Conservation (phyloP, 2,329 filamentous ascomycete genomes). For the Ilyonectria destructans region DNA sequence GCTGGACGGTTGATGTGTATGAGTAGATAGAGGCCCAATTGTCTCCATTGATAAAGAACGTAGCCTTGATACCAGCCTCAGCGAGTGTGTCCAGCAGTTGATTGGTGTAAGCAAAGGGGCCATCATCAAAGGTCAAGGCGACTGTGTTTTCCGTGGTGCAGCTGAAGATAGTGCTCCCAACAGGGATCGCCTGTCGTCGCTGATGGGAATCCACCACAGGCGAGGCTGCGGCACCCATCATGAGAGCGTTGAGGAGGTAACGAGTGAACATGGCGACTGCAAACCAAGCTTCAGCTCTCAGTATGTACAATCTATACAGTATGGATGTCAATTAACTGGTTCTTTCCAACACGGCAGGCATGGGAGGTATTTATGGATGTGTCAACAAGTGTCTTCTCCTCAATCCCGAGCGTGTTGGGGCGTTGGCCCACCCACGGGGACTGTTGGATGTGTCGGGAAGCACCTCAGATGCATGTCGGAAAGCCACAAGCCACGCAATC, state of each 20-base stretch:
- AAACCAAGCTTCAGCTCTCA: background rate
- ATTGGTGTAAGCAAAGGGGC: slow-evolving; percentile 56
- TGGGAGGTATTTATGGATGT: slow-evolving; percentile 16
- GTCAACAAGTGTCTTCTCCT: background rate
- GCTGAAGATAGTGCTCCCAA: slow-evolving; percentile 39
- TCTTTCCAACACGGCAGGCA: background rate
- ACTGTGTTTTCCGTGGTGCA: slow-evolving; percentile 48
- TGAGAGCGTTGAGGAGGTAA: background rate
- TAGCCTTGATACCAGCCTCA: slow-evolving; percentile 47
- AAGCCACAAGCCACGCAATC: slow-evolving; percentile 18
- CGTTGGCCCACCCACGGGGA: slow-evolving; percentile 11
- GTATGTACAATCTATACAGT: slow-evolving; percentile 13
- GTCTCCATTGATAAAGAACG: slow-evolving; percentile 48
- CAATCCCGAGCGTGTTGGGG: background rate
- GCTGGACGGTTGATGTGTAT: slow-evolving; percentile 43
- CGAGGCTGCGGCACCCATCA: background rate
- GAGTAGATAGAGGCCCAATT: slow-evolving; percentile 39
- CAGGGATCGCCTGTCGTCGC: slow-evolving; percentile 19
- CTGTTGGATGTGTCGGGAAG: slow-evolving; percentile 7
- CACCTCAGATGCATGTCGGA: slow-evolving; percentile 5
- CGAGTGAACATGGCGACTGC: slow-evolving; percentile 6
- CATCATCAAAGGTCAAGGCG: slow-evolving; percentile 60
- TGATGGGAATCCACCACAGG: background rate
- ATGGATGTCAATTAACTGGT: background rate
- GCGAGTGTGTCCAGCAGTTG: slow-evolving; percentile 53